A percentile compares a stretch with the other conserved stretches of the same genome.
Evolutionary conservation across 2,329 filamentous ascomycete genomes (phyloP).

Genomic region (Periconia macrospinosa): DNA sequence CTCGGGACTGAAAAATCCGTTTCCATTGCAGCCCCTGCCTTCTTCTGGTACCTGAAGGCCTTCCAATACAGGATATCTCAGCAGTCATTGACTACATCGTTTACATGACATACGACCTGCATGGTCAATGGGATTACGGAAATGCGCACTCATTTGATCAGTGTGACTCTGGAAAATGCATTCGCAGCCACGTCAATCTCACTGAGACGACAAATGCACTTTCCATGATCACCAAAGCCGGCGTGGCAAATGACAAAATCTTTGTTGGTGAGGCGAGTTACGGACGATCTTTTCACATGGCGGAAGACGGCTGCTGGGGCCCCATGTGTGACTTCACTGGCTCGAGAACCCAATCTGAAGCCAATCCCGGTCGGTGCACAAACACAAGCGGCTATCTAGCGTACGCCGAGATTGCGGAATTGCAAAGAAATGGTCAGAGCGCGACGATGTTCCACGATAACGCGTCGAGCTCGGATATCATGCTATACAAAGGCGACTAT

Average conservation of each 20-base stretch:
- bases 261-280: constrained; percentile 40
- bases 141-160: constrained; percentile 32
- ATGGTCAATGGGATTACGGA: constrained; percentile 46
- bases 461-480: too few relatives aligned
- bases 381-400: constrained; percentile 43
- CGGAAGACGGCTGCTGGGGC: constrained; percentile 26
- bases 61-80: constrained; percentile 23
- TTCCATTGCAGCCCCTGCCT: constrained; percentile 25
- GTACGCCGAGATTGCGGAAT: constrained; percentile 41
- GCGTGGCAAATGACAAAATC: constrained; percentile 30
- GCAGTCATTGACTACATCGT: constrained; percentile 26
- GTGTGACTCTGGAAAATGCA: constrained; percentile 32
- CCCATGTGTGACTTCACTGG: constrained; percentile 39
- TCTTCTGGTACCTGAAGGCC: constrained; percentile 29
- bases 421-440: too few relatives aligned
- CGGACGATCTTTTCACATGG: constrained; percentile 41
- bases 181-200: constrained; percentile 41
- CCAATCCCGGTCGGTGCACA: constrained; percentile 40
- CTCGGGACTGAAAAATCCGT: constrained; percentile 14
- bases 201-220: constrained; percentile 40
- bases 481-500: constrained; percentile 21
- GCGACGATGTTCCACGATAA: too few relatives aligned
- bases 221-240: constrained; percentile 44
- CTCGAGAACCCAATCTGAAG: constrained; percentile 21
- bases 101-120: constrained; percentile 41